Conservation (phyloP, 225 moss, liverwort and hornwort genomes). For the Pseudoscleropodium purum region DNA sequence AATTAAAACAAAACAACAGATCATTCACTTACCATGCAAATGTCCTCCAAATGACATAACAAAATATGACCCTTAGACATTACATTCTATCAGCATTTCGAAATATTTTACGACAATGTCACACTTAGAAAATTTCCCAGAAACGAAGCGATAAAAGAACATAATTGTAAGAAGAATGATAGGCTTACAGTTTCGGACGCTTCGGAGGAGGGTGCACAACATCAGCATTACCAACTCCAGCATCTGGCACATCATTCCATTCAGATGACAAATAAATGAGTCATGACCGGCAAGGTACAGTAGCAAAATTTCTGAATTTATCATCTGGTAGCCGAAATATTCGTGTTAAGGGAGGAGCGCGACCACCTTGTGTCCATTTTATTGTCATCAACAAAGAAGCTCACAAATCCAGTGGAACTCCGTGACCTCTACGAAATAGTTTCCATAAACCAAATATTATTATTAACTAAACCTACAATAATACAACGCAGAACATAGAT, state of each 20-base stretch:
- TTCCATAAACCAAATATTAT: not conserved
- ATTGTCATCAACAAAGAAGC: not conserved
- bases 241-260: conserved; percentile 1
- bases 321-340: not conserved
- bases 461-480: not conserved
- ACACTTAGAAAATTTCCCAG: not conserved
- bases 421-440: not conserved
- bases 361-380: not conserved
- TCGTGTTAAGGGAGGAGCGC: not conserved
- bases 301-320: not conserved
- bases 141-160: not conserved
- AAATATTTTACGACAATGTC: not conserved
- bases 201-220: conserved; percentile 34
- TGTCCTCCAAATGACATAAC: not conserved
- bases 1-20: not conserved
- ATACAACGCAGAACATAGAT: not conserved
- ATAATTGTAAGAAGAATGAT: not conserved
- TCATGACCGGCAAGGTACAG: not conserved
- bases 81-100: not conserved
- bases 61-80: not conserved
- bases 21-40: not conserved
- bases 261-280: not conserved
- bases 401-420: not conserved
- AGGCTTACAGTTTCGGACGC: conserved; percentile 38
- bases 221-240: conserved; percentile 23